Evolutionary conservation across 1,139 yeast genomes (phyloP).

Genomic region (Arxiozyma telluris): DNA sequence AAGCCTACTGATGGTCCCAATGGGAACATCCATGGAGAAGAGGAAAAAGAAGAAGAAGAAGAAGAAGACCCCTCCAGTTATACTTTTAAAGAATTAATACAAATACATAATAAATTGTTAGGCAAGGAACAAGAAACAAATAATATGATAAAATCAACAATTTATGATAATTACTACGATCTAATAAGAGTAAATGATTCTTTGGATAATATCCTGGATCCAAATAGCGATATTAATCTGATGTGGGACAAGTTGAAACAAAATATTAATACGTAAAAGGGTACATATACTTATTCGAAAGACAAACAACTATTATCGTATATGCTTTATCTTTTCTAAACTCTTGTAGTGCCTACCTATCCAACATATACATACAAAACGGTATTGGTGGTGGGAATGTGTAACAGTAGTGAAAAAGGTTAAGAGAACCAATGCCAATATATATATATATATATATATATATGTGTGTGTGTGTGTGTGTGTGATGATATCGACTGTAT

Average conservation of each 20-base stretch:
- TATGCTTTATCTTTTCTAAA: too few relatives aligned
- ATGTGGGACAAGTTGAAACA: background rate
- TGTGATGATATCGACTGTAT: too few relatives aligned
- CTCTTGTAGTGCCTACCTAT: too few relatives aligned
- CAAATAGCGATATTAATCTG: background rate
- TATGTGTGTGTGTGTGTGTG: background rate
- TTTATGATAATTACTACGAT: slow-evolving; percentile 45
- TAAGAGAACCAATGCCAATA: background rate
- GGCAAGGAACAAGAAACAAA: slow-evolving; percentile 38
- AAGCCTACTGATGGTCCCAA: background rate
- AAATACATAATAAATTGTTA: slow-evolving; percentile 35
- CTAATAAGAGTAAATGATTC: slow-evolving; percentile 35
- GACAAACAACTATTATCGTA: too few relatives aligned
- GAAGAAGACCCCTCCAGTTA: slow-evolving; percentile 27
- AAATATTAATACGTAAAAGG: background rate
- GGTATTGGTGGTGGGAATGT: too few relatives aligned
- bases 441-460: background rate
- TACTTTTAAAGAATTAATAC: slow-evolving; percentile 34
- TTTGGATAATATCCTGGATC: background rate
- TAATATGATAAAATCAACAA: slow-evolving; percentile 41
- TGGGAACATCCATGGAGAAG: background rate
- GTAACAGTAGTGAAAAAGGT: too few relatives aligned
- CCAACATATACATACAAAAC: too few relatives aligned
- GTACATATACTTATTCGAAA: too few relatives aligned
- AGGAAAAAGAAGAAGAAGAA: background rate